These are phyloP conservation scores for Daedalea quercina DNA, from an alignment of 768 basidiomycete species.

Conservation along the genomic window DNA sequence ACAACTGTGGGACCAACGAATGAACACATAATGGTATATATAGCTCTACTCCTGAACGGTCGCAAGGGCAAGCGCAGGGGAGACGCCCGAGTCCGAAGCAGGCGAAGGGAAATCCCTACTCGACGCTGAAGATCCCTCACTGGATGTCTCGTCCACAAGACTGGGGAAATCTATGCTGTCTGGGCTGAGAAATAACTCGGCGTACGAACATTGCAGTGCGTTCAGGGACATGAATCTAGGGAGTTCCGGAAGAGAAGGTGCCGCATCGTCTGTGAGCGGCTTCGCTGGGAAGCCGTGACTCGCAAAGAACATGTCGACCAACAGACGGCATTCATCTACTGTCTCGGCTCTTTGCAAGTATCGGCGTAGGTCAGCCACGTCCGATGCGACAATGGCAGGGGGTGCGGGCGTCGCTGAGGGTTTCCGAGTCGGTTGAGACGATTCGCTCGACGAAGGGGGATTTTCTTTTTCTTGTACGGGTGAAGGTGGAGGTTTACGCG, in stretches of 20 bases:
- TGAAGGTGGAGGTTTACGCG: slow-evolving; percentile 1
- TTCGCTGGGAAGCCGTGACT: slow-evolving; percentile 12
- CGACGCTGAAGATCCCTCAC: neutral
- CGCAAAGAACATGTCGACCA: slow-evolving; percentile 76
- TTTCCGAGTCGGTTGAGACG: neutral
- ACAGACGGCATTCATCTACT: slow-evolving; percentile 78
- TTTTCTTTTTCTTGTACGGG: neutral
- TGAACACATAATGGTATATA: slow-evolving; percentile 1
- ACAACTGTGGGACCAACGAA: neutral
- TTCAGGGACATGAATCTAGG: slow-evolving; percentile 3
- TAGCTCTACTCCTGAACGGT: neutral
- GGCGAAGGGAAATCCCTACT: neutral
- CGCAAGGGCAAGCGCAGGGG: neutral
- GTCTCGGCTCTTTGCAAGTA: slow-evolving; percentile 63
- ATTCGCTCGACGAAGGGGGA: neutral
- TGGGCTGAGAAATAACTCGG: slow-evolving; percentile 16
- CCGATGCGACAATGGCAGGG: slow-evolving; percentile 31
- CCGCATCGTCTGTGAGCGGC: neutral
- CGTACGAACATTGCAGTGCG: slow-evolving; percentile 16
- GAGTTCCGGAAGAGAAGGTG: neutral
- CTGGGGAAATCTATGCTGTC: neutral
- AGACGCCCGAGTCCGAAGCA: neutral
- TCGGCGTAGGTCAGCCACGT: slow-evolving; percentile 61
- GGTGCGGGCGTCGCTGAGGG: slow-evolving; percentile 14
- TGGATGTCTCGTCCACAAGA: neutral